phyloP scores from a whole-genome alignment of 177 flowering plant genomes.

The Telopea speciosissima region DNA sequence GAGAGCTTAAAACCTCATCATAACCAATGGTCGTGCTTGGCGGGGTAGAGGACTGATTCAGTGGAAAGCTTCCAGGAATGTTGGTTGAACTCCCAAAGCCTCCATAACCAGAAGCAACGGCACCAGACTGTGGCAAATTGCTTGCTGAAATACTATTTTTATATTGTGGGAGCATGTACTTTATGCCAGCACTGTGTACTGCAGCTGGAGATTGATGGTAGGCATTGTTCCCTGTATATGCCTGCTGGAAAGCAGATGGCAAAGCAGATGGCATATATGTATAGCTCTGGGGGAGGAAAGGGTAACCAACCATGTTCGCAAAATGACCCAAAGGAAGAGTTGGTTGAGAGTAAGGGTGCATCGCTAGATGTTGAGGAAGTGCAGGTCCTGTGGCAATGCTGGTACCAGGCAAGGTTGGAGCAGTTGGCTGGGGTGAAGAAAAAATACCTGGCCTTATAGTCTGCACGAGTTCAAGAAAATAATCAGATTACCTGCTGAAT shows the following conservation, averaged over 20 bases:
- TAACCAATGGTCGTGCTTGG: constrained; percentile 58
- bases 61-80: constrained; percentile 59
- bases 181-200: constrained; percentile 30
- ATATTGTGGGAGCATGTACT: constrained; percentile 66
- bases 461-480: constrained; percentile 28
- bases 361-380: constrained; percentile 73
- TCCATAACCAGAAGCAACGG: constrained; percentile 79
- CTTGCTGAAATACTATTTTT: constrained; percentile 65
- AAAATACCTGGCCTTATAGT: constrained; percentile 47
- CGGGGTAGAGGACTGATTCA: constrained; percentile 62
- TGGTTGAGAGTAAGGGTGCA: constrained; percentile 81
- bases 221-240: constrained; percentile 72
- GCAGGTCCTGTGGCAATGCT: constrained; percentile 59
- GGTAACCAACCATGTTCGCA: constrained; percentile 81
- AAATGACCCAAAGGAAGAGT: constrained; percentile 71
- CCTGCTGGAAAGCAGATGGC: constrained; percentile 87
- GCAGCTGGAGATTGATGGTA: constrained; percentile 89
- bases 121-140: constrained; percentile 79
- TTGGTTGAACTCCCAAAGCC: constrained; percentile 59
- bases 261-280: constrained; percentile 81
- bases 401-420: constrained; percentile 49
- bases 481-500: constrained; percentile 11
- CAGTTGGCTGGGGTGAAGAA: constrained; percentile 48
- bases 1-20: constrained; percentile 76
- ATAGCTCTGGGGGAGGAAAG: constrained; percentile 79